Evolutionary conservation across 1,139 yeast genomes (phyloP), one percentile per base, ranked within the genome.

Genomic region (Geotrichum reessii): DNA sequence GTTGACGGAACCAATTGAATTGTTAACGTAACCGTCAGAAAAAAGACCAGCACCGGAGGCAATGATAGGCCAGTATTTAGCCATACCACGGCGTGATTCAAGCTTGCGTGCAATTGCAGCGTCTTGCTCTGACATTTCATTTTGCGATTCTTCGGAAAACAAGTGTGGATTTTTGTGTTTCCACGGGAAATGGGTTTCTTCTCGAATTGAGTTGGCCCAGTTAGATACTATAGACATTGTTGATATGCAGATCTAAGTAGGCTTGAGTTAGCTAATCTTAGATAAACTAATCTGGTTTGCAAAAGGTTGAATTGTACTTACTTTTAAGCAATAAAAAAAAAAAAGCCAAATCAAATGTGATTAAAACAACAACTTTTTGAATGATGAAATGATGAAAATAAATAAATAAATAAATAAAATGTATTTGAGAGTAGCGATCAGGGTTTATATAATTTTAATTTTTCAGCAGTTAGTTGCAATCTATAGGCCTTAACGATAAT

Each of bases 1-100:
- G 52, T 85, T 78, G 21, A 86, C 95, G 11, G 93, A 80, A 59
- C 91, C 82, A 62, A 89, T 87, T 53, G 93, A 84, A 74, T 87
- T 87, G 73, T 90, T 90, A 64, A 89, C 87, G 69, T 90, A 90
- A 61, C 97, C 97, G 73, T 91, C 97, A 31, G 93, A 85, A 71
- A 91, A 89, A 57, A 91, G 77, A 58, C 97, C 97, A 1, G 96
- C 93, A 63, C 97, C 97, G 0, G 96, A 84, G 22, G 91, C 85
- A 64, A 88, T 79, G 52, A 92, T 88, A 6, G 96, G 87, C 89
- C 95, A 82, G 65, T 75, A 76, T 63, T 70, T 68, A 60, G 60
- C 61, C 42, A 66, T 55, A 17, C 68, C 68, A 31, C 46, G 52
- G 31, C 47, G 47, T 27, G 50, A 56, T 11, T 31, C 57, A 9